These are phyloP conservation scores for Coniosporium apollinis DNA, from an alignment of 495 filamentous ascomycete genomes.

Conservation along the genomic window DNA sequence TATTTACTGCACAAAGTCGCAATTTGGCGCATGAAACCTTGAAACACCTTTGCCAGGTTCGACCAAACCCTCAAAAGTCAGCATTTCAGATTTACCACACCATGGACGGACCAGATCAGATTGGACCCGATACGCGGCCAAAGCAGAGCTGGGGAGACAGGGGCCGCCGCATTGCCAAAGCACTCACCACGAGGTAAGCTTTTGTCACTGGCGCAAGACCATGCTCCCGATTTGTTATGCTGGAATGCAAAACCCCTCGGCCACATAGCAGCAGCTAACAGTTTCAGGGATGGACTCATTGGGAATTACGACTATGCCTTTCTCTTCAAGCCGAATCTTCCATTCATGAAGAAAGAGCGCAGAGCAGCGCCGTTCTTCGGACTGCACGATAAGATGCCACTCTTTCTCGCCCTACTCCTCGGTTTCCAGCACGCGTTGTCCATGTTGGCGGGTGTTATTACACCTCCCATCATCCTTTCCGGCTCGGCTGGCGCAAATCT, in stretches of 20 bases:
- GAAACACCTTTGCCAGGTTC: too few species aligned
- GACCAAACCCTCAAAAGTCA: too few species aligned
- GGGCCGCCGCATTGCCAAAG: slow-evolving; percentile 10
- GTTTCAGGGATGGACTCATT: slow-evolving; percentile 48
- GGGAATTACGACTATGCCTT: slow-evolving; percentile 77
- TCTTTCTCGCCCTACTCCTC: slow-evolving; percentile 55
- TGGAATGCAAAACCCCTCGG: slow-evolving; percentile 1
- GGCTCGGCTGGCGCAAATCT: slow-evolving; percentile 51
- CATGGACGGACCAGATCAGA: slow-evolving; percentile 19
- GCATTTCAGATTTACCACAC: too few species aligned
- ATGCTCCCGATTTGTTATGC: background rate
- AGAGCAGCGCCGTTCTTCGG: slow-evolving; percentile 70
- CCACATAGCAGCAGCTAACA: background rate
- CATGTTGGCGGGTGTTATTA: slow-evolving; percentile 58
- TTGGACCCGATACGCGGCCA: slow-evolving; percentile 14
- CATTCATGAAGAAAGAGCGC: slow-evolving; percentile 55
- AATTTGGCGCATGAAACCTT: too few species aligned
- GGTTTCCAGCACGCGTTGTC: slow-evolving; percentile 55
- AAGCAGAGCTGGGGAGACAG: slow-evolving; percentile 12
- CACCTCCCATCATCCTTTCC: slow-evolving; percentile 63
- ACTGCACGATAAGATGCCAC: slow-evolving; percentile 65
- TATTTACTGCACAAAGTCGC: too few species aligned
- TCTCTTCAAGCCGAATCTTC: slow-evolving; percentile 63
- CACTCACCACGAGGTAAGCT: slow-evolving; percentile 19
- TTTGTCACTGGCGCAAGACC: background rate